Conservation (phyloP, 495 filamentous ascomycete species). For the Choiromyces venosus region DNA sequence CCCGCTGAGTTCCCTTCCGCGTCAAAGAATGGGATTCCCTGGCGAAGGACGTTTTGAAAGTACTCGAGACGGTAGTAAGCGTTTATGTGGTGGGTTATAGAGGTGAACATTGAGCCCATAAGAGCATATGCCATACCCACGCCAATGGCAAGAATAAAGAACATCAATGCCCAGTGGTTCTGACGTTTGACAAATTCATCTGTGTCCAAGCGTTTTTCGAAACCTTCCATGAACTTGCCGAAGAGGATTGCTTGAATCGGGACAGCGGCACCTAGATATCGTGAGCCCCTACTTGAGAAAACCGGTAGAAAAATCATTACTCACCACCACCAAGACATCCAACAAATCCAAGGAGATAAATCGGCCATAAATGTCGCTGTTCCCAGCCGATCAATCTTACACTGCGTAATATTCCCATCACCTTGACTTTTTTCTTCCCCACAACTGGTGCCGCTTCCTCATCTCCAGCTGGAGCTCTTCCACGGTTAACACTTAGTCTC, state of each 20-base stretch:
- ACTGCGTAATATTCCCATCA: slow-evolving; percentile 25
- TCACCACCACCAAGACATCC: slow-evolving; percentile 25
- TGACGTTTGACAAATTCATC: slow-evolving; percentile 39
- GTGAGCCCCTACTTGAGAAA: slow-evolving; percentile 1
- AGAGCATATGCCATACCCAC: slow-evolving; percentile 45
- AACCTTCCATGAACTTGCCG: slow-evolving; percentile 40
- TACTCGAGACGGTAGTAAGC: slow-evolving; percentile 46
- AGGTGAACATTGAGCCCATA: slow-evolving; percentile 42
- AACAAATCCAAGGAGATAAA: slow-evolving; percentile 23
- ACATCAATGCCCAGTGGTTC: slow-evolving; percentile 56
- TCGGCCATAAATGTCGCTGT: slow-evolving; percentile 22
- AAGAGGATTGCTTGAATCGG: slow-evolving; percentile 45
- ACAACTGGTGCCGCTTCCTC: slow-evolving; percentile 19
- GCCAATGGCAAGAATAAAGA: slow-evolving; percentile 50
- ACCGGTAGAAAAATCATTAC: slow-evolving; percentile 5
- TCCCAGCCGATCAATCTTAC: slow-evolving; percentile 30
- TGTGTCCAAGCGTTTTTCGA: slow-evolving; percentile 30
- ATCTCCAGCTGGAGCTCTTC: slow-evolving; percentile 13
- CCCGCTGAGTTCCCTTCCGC: slow-evolving; percentile 57
- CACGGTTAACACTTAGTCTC: slow-evolving; percentile 20
- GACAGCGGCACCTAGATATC: slow-evolving; percentile 38
- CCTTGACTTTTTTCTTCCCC: slow-evolving; percentile 5
- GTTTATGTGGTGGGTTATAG: slow-evolving; percentile 27
- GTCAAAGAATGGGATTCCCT: slow-evolving; percentile 58
- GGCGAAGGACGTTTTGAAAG: slow-evolving; percentile 46